Evolutionary conservation across 495 filamentous ascomycete species (phyloP).

Genomic region (Annulohypoxylon nitens): DNA sequence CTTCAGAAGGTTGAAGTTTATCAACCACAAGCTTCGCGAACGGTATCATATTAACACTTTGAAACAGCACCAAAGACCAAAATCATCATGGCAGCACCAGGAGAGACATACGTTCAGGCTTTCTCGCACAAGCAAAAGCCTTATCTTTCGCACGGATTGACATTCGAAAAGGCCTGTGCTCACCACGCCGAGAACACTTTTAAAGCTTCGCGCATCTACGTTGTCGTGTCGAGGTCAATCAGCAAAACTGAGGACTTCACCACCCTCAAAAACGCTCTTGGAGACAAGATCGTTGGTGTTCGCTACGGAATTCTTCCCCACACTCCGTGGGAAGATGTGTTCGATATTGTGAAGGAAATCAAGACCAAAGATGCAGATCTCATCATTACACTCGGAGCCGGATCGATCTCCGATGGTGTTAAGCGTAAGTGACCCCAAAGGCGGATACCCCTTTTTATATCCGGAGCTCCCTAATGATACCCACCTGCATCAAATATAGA

Average conservation of each 20-base stretch:
- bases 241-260: constrained; percentile 66
- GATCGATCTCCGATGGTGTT: constrained; percentile 71
- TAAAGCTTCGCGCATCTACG: constrained; percentile 66
- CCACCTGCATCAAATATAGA: too few species aligned
- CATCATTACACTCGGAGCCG: constrained; percentile 72
- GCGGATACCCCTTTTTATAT: neutral
- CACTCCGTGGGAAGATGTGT: constrained; percentile 70
- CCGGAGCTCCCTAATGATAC: too few species aligned
- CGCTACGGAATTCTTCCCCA: constrained; percentile 71
- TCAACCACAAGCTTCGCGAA: neutral
- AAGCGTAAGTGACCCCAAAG: constrained; percentile 53
- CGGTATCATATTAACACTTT: constrained; percentile 4
- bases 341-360: constrained; percentile 67
- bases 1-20: constrained; percentile 2
- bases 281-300: constrained; percentile 64
- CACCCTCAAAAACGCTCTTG: constrained; percentile 60
- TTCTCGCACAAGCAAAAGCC: constrained; percentile 28
- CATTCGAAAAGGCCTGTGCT: constrained; percentile 63
- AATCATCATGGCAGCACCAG: constrained; percentile 37
- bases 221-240: constrained; percentile 72
- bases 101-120: constrained; percentile 37
- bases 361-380: constrained; percentile 64
- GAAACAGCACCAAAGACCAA: constrained; percentile 27
- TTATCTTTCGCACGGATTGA: constrained; percentile 63
- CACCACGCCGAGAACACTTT: constrained; percentile 66